Conservation (phyloP, 164 flowering plant species). For the Platanus orientalis region DNA sequence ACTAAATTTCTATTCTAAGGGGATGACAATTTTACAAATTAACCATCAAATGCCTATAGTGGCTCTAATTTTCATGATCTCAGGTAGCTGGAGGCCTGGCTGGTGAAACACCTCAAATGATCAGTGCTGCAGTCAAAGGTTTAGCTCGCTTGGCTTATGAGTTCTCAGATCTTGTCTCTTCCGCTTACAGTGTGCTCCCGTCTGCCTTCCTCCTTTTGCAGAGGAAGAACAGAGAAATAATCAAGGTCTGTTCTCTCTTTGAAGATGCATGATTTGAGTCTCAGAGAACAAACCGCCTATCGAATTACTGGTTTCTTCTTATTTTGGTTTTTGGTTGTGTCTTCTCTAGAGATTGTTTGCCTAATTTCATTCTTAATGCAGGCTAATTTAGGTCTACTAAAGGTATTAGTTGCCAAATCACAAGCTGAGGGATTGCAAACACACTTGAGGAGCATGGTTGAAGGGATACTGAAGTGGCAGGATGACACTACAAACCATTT, state of each 20-base stretch:
- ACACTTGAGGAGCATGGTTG: slow-evolving; percentile 72
- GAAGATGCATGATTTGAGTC: background rate
- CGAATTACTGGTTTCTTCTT: no score
- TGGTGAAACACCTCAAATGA: slow-evolving; percentile 94
- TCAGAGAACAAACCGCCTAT: no score
- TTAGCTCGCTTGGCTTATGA: slow-evolving; percentile 97
- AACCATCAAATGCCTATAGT: background rate
- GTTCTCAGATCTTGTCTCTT: slow-evolving; percentile 79
- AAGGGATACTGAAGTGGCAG: slow-evolving; percentile 83
- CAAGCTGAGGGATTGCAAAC: slow-evolving; percentile 61
- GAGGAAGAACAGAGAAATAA: slow-evolving; percentile 82
- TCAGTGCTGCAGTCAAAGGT: slow-evolving; percentile 93
- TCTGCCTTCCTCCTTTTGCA: slow-evolving; percentile 69
- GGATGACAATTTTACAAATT: background rate
- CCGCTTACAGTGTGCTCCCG: slow-evolving; percentile 72
- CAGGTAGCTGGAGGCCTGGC: slow-evolving; percentile 92
- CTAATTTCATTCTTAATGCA: slow-evolving; percentile 29
- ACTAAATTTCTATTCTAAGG: background rate
- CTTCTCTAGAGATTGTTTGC: slow-evolving; percentile 2
- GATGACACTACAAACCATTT: slow-evolving; percentile 74
- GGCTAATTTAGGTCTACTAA: slow-evolving; percentile 90
- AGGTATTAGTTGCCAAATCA: slow-evolving; percentile 91
- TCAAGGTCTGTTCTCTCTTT: slow-evolving; percentile 43
- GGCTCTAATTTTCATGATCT: slow-evolving; percentile 11
- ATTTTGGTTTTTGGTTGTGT: no score